Evolutionary conservation across 306 rosid species (phyloP).

Genomic region (Vachellia pachyceras): DNA sequence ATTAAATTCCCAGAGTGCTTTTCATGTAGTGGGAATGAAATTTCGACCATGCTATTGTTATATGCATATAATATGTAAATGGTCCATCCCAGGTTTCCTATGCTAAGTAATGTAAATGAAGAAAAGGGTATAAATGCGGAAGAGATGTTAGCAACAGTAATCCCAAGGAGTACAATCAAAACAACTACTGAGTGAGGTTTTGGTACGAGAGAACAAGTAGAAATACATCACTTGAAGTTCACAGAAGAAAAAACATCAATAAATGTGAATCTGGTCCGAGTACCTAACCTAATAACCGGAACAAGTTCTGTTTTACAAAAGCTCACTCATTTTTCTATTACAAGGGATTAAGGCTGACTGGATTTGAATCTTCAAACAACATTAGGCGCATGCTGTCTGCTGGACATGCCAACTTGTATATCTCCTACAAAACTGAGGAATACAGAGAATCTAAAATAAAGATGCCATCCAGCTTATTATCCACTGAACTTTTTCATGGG

Average conservation of each 20-base stretch:
- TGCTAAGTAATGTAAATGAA: not conserved
- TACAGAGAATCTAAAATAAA: slow-evolving; percentile 1
- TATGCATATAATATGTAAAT: not conserved
- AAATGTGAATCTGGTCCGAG: slow-evolving; percentile 11
- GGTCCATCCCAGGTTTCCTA: not conserved
- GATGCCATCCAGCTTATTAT: not conserved
- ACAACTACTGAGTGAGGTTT: not conserved
- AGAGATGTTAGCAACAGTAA: not conserved
- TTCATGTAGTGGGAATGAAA: not conserved
- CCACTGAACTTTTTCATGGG: slow-evolving; percentile 31
- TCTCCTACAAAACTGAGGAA: slow-evolving; percentile 14
- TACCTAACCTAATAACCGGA: not conserved
- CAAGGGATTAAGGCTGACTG: slow-evolving; percentile 22
- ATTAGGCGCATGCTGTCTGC: slow-evolving; percentile 26
- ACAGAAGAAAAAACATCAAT: not conserved
- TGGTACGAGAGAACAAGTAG: not conserved
- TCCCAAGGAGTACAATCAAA: not conserved
- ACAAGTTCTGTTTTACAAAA: slow-evolving; percentile 1
- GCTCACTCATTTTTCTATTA: slow-evolving; percentile 22
- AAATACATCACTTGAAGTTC: slow-evolving; percentile 24
- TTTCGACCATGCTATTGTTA: not conserved
- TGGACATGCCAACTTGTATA: slow-evolving; percentile 32
- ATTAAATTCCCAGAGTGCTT: not conserved
- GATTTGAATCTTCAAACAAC: slow-evolving; percentile 35
- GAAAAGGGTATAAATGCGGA: not conserved